Percentiles rank a stretch among this genome's conserved stretches.
Conservation (phyloP, 345 rosid species). For the Sapria himalayana region DNA sequence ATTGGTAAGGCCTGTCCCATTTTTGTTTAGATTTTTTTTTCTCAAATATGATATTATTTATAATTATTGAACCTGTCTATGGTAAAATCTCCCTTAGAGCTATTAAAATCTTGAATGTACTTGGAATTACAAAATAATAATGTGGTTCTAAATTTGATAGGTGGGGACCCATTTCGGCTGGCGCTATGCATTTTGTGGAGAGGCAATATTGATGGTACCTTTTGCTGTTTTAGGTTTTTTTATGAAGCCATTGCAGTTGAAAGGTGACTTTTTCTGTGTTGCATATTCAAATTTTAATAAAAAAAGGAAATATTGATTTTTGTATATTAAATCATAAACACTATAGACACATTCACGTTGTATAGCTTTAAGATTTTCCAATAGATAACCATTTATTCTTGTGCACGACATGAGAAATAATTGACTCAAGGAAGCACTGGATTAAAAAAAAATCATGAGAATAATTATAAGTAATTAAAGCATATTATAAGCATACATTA, state of each 20-base stretch:
- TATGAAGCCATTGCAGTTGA: conserved; percentile 72
- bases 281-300: too few relatives aligned
- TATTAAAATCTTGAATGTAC: neutral
- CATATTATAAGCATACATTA: too few relatives aligned
- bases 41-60: neutral
- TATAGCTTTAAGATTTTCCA: too few relatives aligned
- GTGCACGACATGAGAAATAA: too few relatives aligned
- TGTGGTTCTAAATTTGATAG: conserved; percentile 15
- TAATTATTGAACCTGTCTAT: conserved; percentile 1
- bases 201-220: conserved; percentile 84
- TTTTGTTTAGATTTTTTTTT: neutral
- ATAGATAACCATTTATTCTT: too few relatives aligned
- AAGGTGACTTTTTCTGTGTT: conserved; percentile 28
- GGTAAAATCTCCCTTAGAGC: too few relatives aligned
- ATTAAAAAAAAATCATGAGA: too few relatives aligned
- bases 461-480: too few relatives aligned
- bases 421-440: too few relatives aligned
- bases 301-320: too few relatives aligned
- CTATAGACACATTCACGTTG: too few relatives aligned
- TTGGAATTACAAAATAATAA: neutral
- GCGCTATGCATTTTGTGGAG: conserved; percentile 86
- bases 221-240: conserved; percentile 57
- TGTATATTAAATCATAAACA: too few relatives aligned
- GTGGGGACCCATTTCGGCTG: conserved; percentile 47
- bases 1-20: conserved; percentile 26